Evolutionary conservation across 2,329 filamentous ascomycete species (phyloP).

Genomic region (Coniochaeta sp.): DNA sequence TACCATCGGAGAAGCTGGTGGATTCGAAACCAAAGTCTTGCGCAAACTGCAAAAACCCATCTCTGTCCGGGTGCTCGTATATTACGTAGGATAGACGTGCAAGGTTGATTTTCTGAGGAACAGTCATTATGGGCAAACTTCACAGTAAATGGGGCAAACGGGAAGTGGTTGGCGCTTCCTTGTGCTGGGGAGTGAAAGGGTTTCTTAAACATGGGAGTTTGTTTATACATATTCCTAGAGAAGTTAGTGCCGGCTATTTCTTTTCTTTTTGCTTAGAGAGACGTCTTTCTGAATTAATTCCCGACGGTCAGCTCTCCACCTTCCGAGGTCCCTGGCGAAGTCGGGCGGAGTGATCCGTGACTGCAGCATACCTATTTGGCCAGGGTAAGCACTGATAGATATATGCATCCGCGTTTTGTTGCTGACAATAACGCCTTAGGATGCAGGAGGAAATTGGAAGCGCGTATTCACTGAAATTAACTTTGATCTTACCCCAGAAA

Average conservation of each 20-base stretch:
- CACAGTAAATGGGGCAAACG: not conserved
- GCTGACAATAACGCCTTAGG: no score
- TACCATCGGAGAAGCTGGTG: conserved; percentile 8
- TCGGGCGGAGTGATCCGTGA: no score
- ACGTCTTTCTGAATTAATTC: no score
- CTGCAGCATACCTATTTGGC: not conserved
- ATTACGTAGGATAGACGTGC: conserved; percentile 8
- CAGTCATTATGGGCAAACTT: not conserved
- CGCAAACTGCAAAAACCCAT: conserved; percentile 15
- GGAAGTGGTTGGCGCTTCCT: no score
- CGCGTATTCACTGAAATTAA: not conserved
- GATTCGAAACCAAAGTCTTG: conserved; percentile 20
- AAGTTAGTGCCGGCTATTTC: no score
- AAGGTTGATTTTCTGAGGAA: conserved; percentile 5
- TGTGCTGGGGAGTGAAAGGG: not conserved
- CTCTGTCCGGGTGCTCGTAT: conserved; percentile 18
- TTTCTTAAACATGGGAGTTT: no score
- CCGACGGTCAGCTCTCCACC: no score
- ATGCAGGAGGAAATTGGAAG: not conserved
- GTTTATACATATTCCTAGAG: no score
- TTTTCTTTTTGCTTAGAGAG: no score
- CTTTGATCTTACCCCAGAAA: not conserved
- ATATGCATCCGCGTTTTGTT: no score
- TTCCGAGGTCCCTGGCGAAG: no score
- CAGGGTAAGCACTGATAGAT: not conserved